Base-by-base conservation (phyloP, 345 rosid species). In the Linum usitatissimum region DNA sequence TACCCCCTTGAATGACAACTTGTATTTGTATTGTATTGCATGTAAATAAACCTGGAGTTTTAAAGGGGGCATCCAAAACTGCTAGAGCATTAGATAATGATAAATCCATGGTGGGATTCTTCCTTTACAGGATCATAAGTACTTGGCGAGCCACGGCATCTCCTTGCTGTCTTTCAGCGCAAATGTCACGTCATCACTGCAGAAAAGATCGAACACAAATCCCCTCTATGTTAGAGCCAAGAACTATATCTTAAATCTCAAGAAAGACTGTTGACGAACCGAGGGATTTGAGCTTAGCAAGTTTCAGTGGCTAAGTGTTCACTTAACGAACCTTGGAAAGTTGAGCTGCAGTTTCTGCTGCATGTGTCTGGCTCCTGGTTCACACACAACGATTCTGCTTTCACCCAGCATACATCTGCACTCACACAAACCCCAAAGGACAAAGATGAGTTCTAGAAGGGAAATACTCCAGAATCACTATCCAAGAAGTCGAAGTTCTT, bases 271-370 rank as follows among this genome's bases (percentile, higher is more conserved):
- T 23, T 23, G 28, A 23, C 28, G 28, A 23, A 23, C 28, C 2
- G 28, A 23, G 28, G 1, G 28, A 23, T 1, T 2, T 2, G 28
- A 23, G 28, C 28, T 23, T 23, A 23, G 28, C 28, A 1, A 23
- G 28, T 23, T 23, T 23, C 28, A 1, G 28, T 23, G 28, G 28
- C 28, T 23, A 31, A 3, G 20, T 5, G 6, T 5, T 2, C 14
- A 34, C 4, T 20, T 19, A 2, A 70, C 79, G 69, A 64, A 87
- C 95, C 88, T 89, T 60, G 98, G 91, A 74, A 85, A 92, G 71
- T 92, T 92, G 60, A 92, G 91, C 86, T 85, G 98, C 82, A 92
- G 73, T 71, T 92, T 92, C 74, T 92, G 98, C 78, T 84, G 59
- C 66, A 85, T 83, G 64, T 92, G 97, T 67, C 75, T 85, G 60